Evolutionary conservation across 768 basidiomycete genomes (phyloP).

Genomic region (Pleurotus platypus): DNA sequence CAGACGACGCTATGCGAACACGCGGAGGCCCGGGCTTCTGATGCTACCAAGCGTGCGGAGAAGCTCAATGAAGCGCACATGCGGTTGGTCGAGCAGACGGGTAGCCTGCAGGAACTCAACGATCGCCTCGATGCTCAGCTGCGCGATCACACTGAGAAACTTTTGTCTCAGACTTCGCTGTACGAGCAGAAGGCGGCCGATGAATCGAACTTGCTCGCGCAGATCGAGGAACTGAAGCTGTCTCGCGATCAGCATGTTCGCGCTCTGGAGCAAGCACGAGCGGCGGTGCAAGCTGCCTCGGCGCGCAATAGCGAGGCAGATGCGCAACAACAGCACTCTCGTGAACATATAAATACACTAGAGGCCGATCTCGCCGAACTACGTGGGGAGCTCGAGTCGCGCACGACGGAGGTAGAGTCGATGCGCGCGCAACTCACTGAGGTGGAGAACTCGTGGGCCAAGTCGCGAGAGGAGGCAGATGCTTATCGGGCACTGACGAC

Average conservation of each 20-base stretch:
- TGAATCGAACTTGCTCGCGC: constrained; percentile 52
- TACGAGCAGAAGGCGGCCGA: constrained; percentile 82
- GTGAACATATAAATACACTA: constrained; percentile 63
- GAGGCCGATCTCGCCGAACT: constrained; percentile 78
- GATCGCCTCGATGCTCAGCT: constrained; percentile 57
- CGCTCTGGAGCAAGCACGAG: constrained; percentile 81
- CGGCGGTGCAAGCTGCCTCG: constrained; percentile 73
- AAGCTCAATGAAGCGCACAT: constrained; percentile 67
- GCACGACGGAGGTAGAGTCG: constrained; percentile 69
- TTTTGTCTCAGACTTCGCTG: constrained; percentile 69
- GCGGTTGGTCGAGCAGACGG: constrained; percentile 58
- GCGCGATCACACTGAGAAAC: constrained; percentile 73
- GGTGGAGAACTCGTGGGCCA: constrained; percentile 87
- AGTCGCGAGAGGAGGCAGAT: constrained; percentile 92
- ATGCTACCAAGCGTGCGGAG: constrained; percentile 75
- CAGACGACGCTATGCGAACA: constrained; percentile 78
- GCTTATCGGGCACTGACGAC: constrained; percentile 85
- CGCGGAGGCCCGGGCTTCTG: constrained; percentile 72
- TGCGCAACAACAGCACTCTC: constrained; percentile 63
- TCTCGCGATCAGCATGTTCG: constrained; percentile 84
- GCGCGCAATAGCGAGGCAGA: constrained; percentile 79
- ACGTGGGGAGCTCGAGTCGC: constrained; percentile 76
- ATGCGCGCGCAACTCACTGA: constrained; percentile 65
- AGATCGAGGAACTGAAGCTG: constrained; percentile 67
- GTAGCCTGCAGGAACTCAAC: constrained; percentile 66